Base-by-base conservation (phyloP, 2,329 filamentous ascomycete genomes). In the Hypoxylon sp. region DNA sequence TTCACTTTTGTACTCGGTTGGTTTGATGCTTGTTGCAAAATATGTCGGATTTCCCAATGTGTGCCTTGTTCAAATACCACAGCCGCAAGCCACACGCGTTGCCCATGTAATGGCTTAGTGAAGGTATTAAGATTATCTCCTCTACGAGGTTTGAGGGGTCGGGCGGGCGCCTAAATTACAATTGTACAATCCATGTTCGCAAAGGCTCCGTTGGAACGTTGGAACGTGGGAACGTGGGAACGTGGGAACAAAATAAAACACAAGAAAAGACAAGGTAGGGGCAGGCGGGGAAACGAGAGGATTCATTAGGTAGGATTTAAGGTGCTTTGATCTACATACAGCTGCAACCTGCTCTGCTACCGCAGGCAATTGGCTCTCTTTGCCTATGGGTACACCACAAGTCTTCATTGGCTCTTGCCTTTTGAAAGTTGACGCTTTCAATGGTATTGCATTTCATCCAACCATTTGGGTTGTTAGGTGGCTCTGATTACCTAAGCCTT, bases 381-480 rank as follows among this genome's bases (percentile, higher is more conserved):
- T 40, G 18, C 3, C 36, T 40, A 18, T 12, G 8, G 18, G 42
- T 53, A 44, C 51, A 24, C 44, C 51, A 42, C 32, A 44, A 32
- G 18, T 22, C 7, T 52, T 30, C 18, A 40, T 51, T 38, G 33
- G 49, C 22, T 42, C 33, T 28, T 18, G 38, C n/a, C 18, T 40
- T 7, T 52, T 30, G 38, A 11, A 30, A 12, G 33, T 52, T 52
- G 11, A 20, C 12, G 32, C 12, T 44, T 5, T 6, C 24, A 24
- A n/a, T 33, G 26, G n/a, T 53, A 44, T 44, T 32, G 51, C 51
- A n/a, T 22, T 12, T 26, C 26, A 53, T 24, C 36, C 51, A 53
- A 53, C 32, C 38, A 11, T 53, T 32, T 16, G 24, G 9, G 32
- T n/a, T 12, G 22, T 28, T 18, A 38, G 11, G 16, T 16, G 44